Conservation (phyloP, 805 yeast genomes). For the Tanozyma kutaoensis region DNA sequence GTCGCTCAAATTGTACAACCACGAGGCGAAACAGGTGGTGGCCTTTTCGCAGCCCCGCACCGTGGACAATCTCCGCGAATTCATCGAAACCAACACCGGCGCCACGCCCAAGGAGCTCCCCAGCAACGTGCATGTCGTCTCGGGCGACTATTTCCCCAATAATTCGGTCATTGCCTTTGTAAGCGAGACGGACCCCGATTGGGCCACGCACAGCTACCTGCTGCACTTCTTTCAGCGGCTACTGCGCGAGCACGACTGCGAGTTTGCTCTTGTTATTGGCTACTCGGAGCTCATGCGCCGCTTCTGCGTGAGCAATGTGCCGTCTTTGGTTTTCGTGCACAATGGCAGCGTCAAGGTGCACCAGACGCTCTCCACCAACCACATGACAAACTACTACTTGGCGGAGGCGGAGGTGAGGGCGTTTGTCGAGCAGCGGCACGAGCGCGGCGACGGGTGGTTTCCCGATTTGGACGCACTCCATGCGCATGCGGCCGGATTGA, state of each 20-base stretch:
- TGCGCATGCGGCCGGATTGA: constrained; percentile 1
- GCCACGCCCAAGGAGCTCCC: neutral
- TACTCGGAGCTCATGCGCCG: constrained; percentile 8
- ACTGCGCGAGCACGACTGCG: constrained; percentile 5
- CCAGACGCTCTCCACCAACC: constrained; percentile 11
- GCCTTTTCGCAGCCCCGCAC: constrained; percentile 15
- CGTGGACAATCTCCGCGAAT: constrained; percentile 4
- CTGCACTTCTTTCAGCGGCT: constrained; percentile 19
- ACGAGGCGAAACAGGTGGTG: constrained; percentile 24
- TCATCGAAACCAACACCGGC: constrained; percentile 3
- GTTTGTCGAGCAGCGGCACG: constrained; percentile 2
- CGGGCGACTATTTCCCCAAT: constrained; percentile 3
- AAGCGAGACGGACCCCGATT: constrained; percentile 11
- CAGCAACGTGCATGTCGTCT: neutral
- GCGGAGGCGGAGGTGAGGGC: constrained; percentile 5
- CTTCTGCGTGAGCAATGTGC: constrained; percentile 19
- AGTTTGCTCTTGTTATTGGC: constrained; percentile 10
- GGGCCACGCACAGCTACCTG: constrained; percentile 19
- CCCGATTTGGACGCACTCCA: constrained; percentile 1
- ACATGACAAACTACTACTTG: constrained; percentile 6
- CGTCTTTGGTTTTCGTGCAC: constrained; percentile 14
- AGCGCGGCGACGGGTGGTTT: constrained; percentile 5
- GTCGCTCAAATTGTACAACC: constrained; percentile 29
- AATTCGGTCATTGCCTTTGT: constrained; percentile 13
- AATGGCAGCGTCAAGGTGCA: constrained; percentile 10